A percentile compares a stretch with the other conserved stretches of the same genome.
Evolutionary conservation across 345 rosid species (phyloP).

Genomic region (Bretschneidera sinensis): DNA sequence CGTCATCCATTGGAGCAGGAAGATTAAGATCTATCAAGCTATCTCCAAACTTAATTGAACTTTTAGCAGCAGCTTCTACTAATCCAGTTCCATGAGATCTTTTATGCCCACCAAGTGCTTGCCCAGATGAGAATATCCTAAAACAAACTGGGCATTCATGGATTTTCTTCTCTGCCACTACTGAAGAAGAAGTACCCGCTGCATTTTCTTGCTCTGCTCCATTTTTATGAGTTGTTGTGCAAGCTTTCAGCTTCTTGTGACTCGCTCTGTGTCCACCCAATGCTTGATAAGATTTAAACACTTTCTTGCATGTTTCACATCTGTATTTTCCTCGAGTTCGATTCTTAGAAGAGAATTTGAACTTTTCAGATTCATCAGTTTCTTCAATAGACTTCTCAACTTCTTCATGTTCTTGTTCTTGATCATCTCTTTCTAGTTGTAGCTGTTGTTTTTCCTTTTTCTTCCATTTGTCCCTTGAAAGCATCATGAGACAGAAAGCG

Average conservation of each 20-base stretch:
- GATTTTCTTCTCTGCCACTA: conserved; percentile 34
- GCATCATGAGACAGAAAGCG: conserved; percentile 91
- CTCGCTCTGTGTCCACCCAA: conserved; percentile 93
- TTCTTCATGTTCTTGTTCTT: conserved; percentile 24
- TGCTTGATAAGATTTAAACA: conserved; percentile 88
- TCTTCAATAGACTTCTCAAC: conserved; percentile 34
- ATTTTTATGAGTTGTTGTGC: conserved; percentile 20
- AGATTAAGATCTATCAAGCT: conserved; percentile 83
- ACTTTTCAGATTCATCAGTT: conserved; percentile 39
- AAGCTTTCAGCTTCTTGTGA: conserved; percentile 59
- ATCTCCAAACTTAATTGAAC: conserved; percentile 26
- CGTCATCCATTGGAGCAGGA: conserved; percentile 79
- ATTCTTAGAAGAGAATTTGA: conserved; percentile 24
- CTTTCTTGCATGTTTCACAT: conserved; percentile 80
- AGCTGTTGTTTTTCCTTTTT: conserved; percentile 17
- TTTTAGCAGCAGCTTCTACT: conserved; percentile 26
- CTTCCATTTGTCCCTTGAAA: conserved; percentile 82
- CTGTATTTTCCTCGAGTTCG: conserved; percentile 49
- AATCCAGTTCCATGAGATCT: conserved; percentile 64
- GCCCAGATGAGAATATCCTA: conserved; percentile 83
- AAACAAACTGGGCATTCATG: conserved; percentile 84
- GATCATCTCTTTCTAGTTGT: not conserved
- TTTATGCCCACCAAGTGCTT: conserved; percentile 97
- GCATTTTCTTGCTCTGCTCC: conserved; percentile 34
- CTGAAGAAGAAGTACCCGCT: conserved; percentile 18